Evolutionary conservation across 371 early-diverging fungal species (phyloP).

Genomic region (Mortierella sp.): DNA sequence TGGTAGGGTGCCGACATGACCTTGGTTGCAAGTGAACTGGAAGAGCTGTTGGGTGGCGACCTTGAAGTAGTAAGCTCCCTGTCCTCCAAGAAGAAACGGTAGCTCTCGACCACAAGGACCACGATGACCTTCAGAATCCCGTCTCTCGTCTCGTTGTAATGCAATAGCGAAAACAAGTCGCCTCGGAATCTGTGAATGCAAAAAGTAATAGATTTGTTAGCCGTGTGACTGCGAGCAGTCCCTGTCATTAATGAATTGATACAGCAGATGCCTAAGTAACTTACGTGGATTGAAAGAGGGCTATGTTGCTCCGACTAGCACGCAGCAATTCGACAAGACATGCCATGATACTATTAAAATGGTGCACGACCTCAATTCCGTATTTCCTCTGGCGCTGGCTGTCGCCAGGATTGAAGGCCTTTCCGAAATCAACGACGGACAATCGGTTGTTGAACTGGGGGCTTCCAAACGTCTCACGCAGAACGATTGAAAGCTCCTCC

Average conservation of each 20-base stretch:
- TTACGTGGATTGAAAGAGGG: constrained; percentile 59
- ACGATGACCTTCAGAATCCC: constrained; percentile 69
- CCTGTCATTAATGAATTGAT: not conserved
- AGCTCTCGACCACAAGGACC: constrained; percentile 65
- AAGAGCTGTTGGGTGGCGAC: constrained; percentile 28
- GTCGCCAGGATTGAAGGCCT: constrained; percentile 44
- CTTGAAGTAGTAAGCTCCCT: constrained; percentile 33
- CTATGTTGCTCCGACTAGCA: constrained; percentile 54
- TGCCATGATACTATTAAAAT: constrained; percentile 68
- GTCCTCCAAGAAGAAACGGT: constrained; percentile 52
- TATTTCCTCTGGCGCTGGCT: constrained; percentile 56
- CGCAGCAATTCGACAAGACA: constrained; percentile 65
- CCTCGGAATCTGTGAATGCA: constrained; percentile 60
- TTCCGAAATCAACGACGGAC: constrained; percentile 56
- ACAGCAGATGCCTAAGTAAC: constrained; percentile 19
- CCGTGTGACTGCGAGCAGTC: not conserved
- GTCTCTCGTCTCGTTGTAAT: constrained; percentile 67
- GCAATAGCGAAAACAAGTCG: constrained; percentile 71
- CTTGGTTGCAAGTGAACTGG: constrained; percentile 25
- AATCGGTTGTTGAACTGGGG: constrained; percentile 60
- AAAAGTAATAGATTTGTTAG: not conserved
- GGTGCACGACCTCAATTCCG: constrained; percentile 62
- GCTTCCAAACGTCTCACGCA: constrained; percentile 59
- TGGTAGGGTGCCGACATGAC: constrained; percentile 59
- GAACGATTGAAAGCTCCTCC: constrained; percentile 66